A percentile compares a stretch with the other conserved stretches of the same genome.
phyloP scores from a whole-genome alignment of 805 yeast species.

The Nakazawaea sp. region DNA sequence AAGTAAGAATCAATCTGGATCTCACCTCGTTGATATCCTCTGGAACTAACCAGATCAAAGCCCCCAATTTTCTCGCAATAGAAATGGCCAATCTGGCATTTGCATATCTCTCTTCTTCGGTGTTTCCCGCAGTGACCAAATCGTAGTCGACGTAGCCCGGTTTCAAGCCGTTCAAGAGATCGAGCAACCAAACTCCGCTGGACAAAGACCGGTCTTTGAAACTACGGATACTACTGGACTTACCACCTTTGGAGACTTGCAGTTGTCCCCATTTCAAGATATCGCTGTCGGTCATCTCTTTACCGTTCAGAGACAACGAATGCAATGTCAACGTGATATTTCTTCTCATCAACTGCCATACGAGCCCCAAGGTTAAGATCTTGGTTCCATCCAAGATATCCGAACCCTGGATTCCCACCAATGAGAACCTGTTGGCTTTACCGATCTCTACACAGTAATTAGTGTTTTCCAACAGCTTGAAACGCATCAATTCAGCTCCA shows the following conservation, averaged over 20 bases:
- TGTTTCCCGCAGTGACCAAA: constrained; percentile 71
- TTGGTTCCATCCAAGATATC: constrained; percentile 94
- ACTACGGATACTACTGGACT: constrained; percentile 62
- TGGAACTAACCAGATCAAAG: constrained; percentile 98
- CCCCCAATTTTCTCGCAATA: constrained; percentile 96
- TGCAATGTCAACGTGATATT: constrained; percentile 83
- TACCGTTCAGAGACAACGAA: constrained; percentile 63
- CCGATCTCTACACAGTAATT: constrained; percentile 98
- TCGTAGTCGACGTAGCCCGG: constrained; percentile 98
- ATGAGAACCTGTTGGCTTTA: constrained; percentile 82
- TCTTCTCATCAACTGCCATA: constrained; percentile 98
- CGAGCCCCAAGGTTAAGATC: constrained; percentile 82
- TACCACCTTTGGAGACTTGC: constrained; percentile 82
- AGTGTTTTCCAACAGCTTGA: constrained; percentile 95
- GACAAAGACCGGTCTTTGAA: constrained; percentile 78
- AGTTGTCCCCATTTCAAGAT: constrained; percentile 92
- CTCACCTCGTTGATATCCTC: constrained; percentile 97
- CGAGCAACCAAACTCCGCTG: constrained; percentile 76
- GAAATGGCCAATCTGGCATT: constrained; percentile 97
- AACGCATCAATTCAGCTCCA: constrained; percentile 75
- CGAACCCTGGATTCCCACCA: constrained; percentile 97
- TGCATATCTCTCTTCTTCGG: constrained; percentile 84
- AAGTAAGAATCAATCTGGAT: constrained; percentile 86
- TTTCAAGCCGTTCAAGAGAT: constrained; percentile 85
- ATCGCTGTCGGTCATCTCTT: constrained; percentile 75